A percentile compares a stretch with the other conserved stretches of the same genome.
Evolutionary conservation across 371 early-diverging fungal genomes (phyloP).

Genomic region (Mortierella sp.): DNA sequence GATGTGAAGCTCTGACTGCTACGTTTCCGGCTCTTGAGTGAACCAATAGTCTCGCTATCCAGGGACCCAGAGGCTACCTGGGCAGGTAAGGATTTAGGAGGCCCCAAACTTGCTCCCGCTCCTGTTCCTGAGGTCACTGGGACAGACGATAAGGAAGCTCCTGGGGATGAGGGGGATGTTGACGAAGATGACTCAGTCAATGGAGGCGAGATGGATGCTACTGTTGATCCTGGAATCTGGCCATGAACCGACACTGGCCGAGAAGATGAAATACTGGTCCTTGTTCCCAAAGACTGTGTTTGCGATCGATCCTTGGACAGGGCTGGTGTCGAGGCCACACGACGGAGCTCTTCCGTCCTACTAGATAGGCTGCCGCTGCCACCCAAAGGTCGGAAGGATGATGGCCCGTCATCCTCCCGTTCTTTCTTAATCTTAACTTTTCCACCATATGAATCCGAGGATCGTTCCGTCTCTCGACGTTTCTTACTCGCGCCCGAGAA

Average conservation of each 20-base stretch:
- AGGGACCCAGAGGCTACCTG: background rate
- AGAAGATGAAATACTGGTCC: slow-evolving; percentile 8
- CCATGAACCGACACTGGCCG: slow-evolving; percentile 6
- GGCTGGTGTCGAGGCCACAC: slow-evolving; percentile 30
- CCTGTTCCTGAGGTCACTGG: background rate
- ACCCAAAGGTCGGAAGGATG: slow-evolving; percentile 5
- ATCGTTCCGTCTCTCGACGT: slow-evolving; percentile 33
- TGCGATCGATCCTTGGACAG: slow-evolving; percentile 29
- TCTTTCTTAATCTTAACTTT: slow-evolving; percentile 49
- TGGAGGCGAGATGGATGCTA: slow-evolving; percentile 42
- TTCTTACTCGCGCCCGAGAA: slow-evolving; percentile 33
- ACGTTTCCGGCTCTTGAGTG: slow-evolving; percentile 28
- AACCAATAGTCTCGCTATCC: background rate
- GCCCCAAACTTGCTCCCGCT: too few relatives aligned
- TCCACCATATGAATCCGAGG: slow-evolving; percentile 26
- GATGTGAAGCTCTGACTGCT: slow-evolving; percentile 45
- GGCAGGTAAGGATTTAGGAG: background rate
- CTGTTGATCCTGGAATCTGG: slow-evolving; percentile 25
- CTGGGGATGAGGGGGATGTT: slow-evolving; percentile 26
- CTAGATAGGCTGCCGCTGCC: background rate
- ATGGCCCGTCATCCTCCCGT: slow-evolving; percentile 30
- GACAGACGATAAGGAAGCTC: background rate
- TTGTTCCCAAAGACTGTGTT: slow-evolving; percentile 18
- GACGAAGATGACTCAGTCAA: slow-evolving; percentile 36
- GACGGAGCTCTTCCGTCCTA: slow-evolving; percentile 33